Evolutionary conservation across 2,329 filamentous ascomycete species (phyloP), one percentile per base, ranked within the genome.

Genomic region (Fusarium metavorans): DNA sequence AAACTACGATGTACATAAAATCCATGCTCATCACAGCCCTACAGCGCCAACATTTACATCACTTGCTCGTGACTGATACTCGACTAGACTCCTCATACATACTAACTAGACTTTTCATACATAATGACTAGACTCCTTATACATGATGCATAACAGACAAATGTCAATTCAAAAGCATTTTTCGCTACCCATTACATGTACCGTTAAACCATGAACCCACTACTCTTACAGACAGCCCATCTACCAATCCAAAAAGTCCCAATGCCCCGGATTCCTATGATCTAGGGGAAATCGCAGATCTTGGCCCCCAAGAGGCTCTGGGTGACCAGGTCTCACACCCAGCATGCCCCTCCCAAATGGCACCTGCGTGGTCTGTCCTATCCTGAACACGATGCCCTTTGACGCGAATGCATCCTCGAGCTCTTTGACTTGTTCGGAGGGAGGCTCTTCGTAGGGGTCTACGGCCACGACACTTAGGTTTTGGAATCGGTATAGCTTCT

Each of bases 301-400:
- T 35, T 59, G 70, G 13, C 56, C 67, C 37, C 69, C 66, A 5
- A 62, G 60, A 5, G 71, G 73, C n/a, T 73, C 35, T 0, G 73
- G 66, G 30, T 78, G 72, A 6, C 77, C 77, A 52, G 77, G 77
- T 4, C 77, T 72, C 18, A 73, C 77, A 5, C 77, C 77, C 27
- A 79, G 56, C 77, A 79, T 79, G 0, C 77, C 77, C 43, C 77
- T 73, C 1, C 77, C 78, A 57, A 79, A 79, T 1, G 77, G 70
- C 18, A 73, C 70, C 18, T 79, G 77, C 2, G 77, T 76, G 0
- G 77, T 79, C 45, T 74, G 72, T 9, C 77, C 77, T 45, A 76
- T 60, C n/a, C 64, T 35, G 10, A 79, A 79, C 0, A 45, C 9
- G 5, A 79, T 58, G 2, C 77, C 77, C 13, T 72, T 71, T 11